Conservation (phyloP, 306 rosid genomes). For the Fragaria ananassa region DNA sequence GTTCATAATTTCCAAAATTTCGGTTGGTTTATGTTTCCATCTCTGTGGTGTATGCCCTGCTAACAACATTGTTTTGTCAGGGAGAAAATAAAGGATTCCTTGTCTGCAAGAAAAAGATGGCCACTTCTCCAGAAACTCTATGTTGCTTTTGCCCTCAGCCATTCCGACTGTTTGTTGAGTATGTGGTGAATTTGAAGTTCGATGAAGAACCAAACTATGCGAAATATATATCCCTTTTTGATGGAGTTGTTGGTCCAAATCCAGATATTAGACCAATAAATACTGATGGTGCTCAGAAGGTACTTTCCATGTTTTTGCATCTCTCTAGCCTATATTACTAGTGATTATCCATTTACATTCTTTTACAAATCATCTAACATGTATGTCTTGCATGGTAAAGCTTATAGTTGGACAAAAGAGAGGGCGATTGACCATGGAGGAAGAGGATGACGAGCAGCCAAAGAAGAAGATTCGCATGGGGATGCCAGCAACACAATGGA, state of each 20-base stretch:
- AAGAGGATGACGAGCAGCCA: slow-evolving; percentile 76
- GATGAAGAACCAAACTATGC: slow-evolving; percentile 93
- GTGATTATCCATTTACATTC: slow-evolving; percentile 2
- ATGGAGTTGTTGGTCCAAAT: slow-evolving; percentile 79
- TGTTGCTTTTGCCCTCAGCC: slow-evolving; percentile 81
- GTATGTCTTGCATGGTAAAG: slow-evolving; percentile 35
- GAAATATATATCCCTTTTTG: slow-evolving; percentile 75
- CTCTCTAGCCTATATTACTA: background rate
- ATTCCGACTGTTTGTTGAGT: slow-evolving; percentile 72
- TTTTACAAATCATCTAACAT: slow-evolving; percentile 19
- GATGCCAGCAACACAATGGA: slow-evolving; percentile 85
- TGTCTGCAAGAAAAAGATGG: slow-evolving; percentile 90
- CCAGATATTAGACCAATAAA: slow-evolving; percentile 77
- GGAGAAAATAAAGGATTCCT: slow-evolving; percentile 88
- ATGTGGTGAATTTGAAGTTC: slow-evolving; percentile 70
- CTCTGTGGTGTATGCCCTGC: background rate
- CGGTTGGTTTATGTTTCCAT: slow-evolving; percentile 3
- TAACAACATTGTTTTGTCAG: slow-evolving; percentile 32
- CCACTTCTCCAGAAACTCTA: slow-evolving; percentile 63
- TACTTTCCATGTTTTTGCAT: slow-evolving; percentile 19
- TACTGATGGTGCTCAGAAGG: slow-evolving; percentile 90
- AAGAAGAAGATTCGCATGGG: slow-evolving; percentile 81
- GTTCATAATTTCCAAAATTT: slow-evolving; percentile 30
- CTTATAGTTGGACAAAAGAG: slow-evolving; percentile 88
- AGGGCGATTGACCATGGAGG: slow-evolving; percentile 72